Conservation (phyloP, 2,329 filamentous ascomycete species). For the Fusarium chlamydosporum region DNA sequence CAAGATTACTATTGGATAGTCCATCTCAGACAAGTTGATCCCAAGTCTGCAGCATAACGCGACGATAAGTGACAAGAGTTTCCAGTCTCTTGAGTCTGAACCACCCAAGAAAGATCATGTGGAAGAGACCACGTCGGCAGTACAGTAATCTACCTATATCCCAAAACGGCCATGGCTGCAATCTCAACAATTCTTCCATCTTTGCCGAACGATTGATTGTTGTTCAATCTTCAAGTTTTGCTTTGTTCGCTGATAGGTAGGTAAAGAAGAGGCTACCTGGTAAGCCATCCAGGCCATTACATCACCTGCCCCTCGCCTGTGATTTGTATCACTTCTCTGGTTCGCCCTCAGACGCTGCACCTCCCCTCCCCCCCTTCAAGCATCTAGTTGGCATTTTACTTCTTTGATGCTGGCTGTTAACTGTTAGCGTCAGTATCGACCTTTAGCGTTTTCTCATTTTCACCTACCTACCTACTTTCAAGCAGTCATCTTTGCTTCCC, state of each 20-base stretch:
- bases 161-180: neutral
- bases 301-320: conserved; percentile 33
- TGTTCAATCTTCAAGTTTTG: conserved; percentile 7
- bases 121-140: neutral
- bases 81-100: neutral
- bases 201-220: neutral
- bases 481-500: conserved; percentile 24
- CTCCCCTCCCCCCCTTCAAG: conserved; percentile 7
- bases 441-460: conserved; percentile 36
- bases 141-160: neutral
- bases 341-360: conserved; percentile 8
- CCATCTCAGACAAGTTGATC: neutral
- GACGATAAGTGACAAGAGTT: neutral
- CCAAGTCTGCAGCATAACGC: neutral
- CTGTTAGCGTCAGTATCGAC: conserved; percentile 38
- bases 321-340: conserved; percentile 19
- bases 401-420: conserved; percentile 33
- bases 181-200: neutral
- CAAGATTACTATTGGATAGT: conserved; percentile 12
- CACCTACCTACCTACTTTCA: conserved; percentile 11
- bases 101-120: conserved; percentile 9
- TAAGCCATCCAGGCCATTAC: conserved; percentile 18
- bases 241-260: conserved; percentile 25
- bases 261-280: neutral
- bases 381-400: conserved; percentile 35